Percentiles rank a stretch among this genome's conserved stretches.
Evolutionary conservation across 2,329 filamentous ascomycete genomes (phyloP).

Genomic region (Tolypocladium inflatum): DNA sequence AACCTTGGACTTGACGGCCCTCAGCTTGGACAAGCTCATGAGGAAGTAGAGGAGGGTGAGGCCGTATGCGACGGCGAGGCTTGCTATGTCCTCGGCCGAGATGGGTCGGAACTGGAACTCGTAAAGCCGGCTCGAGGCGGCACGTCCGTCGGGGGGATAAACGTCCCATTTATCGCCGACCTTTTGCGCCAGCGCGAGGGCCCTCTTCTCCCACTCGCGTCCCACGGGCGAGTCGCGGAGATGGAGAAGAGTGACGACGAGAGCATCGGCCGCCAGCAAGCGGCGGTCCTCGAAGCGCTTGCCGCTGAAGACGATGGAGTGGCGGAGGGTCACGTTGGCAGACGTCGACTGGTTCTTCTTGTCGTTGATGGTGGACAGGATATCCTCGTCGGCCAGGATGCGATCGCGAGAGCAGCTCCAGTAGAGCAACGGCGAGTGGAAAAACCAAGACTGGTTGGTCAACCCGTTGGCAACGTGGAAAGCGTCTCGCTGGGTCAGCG

Average conservation of each 20-base stretch:
- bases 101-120: conserved; percentile 73
- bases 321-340: conserved; percentile 64
- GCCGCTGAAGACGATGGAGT: conserved; percentile 75
- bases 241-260: conserved; percentile 70
- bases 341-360: conserved; percentile 52
- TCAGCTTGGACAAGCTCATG: conserved; percentile 56
- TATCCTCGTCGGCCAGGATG: conserved; percentile 51
- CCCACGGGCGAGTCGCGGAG: conserved; percentile 55
- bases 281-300: conserved; percentile 61
- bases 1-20: conserved; percentile 65
- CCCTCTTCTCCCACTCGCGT: conserved; percentile 53
- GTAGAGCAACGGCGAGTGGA: conserved; percentile 75
- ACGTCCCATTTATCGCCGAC: conserved; percentile 50
- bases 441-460: conserved; percentile 60
- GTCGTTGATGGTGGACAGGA: conserved; percentile 61
- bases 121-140: conserved; percentile 52
- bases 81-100: conserved; percentile 53
- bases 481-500: conserved; percentile 37
- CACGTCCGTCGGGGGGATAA: conserved; percentile 49
- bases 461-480: conserved; percentile 51
- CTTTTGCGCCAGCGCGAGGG: conserved; percentile 39
- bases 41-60: conserved; percentile 57
- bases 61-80: conserved; percentile 56
- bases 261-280: conserved; percentile 63
- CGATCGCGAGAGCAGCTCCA: conserved; percentile 58